A percentile compares a stretch with the other conserved stretches of the same genome.
Conservation (phyloP, 805 yeast species). For the Kuraishia piskuri region DNA sequence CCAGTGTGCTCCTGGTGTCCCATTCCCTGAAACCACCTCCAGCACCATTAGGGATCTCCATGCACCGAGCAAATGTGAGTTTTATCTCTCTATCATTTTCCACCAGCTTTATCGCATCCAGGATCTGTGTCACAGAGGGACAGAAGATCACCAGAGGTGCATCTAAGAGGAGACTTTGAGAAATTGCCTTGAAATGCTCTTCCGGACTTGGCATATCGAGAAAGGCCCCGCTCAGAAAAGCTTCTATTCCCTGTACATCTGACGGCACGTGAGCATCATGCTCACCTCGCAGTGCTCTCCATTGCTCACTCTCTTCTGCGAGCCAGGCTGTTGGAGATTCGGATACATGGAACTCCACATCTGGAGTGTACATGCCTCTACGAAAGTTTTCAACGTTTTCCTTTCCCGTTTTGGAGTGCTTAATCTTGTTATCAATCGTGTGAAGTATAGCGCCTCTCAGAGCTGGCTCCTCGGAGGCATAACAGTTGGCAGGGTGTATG, state of each 20-base stretch:
- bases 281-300: conserved; percentile 11
- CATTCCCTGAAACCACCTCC: conserved; percentile 46
- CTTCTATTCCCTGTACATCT: conserved; percentile 14
- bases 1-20: conserved; percentile 33
- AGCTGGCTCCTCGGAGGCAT: conserved; percentile 13
- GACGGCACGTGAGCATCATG: conserved; percentile 6
- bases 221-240: conserved; percentile 33
- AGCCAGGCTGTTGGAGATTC: conserved; percentile 36
- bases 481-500: conserved; percentile 36
- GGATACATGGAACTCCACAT: conserved; percentile 34
- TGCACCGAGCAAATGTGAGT: conserved; percentile 27
- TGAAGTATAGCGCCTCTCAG: conserved; percentile 36
- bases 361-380: conserved; percentile 33
- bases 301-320: conserved; percentile 13
- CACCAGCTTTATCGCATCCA: conserved; percentile 27
- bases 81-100: conserved; percentile 20
- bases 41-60: conserved; percentile 36
- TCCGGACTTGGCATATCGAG: conserved; percentile 38
- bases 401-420: conserved; percentile 33
- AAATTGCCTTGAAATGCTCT: conserved; percentile 23
- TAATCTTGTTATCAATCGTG: conserved; percentile 30
- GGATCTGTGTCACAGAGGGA: conserved; percentile 40
- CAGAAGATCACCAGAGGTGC: conserved; percentile 35
- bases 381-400: conserved; percentile 28
- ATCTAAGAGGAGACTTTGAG: conserved; percentile 27